phyloP scores from a whole-genome alignment of 2,329 filamentous ascomycete genomes.

The Blastomyces silverae region DNA sequence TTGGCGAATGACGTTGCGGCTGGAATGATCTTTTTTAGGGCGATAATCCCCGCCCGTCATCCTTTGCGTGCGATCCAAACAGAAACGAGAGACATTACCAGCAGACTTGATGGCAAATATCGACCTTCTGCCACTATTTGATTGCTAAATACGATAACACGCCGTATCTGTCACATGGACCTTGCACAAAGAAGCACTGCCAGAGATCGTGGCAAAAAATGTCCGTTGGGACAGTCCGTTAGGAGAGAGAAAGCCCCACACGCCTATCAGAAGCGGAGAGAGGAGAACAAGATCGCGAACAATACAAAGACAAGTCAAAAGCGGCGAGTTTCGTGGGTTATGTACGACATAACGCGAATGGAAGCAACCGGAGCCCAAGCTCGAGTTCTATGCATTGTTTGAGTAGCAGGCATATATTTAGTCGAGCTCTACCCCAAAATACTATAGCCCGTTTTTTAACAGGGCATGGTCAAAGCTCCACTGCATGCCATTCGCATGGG shows the following conservation, averaged over 20 bases:
- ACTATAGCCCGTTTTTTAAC: not conserved
- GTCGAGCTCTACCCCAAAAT: constrained; percentile 1
- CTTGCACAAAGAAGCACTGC: not conserved
- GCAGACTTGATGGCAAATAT: not conserved
- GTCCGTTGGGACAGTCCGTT: not conserved
- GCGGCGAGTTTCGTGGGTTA: constrained; percentile 9
- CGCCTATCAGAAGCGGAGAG: not conserved
- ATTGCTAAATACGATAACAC: not conserved
- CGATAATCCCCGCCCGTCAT: not conserved
- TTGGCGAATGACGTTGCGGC: not conserved
- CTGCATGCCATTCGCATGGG: not conserved
- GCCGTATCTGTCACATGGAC: not conserved
- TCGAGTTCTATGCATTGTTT: not conserved
- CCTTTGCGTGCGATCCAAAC: not conserved
- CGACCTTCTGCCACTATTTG: not conserved
- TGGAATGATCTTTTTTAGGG: not conserved
- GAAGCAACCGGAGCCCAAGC: not conserved
- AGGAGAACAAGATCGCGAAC: not conserved
- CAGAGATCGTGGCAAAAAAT: not conserved
- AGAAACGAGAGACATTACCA: too few species aligned
- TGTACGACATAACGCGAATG: constrained; percentile 3
- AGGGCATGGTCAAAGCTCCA: not conserved
- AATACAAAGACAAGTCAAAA: constrained; percentile 2
- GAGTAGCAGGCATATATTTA: not conserved
- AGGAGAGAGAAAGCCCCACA: not conserved